Conservation (phyloP, 1,139 yeast genomes). For the Saccharomycopsis hybrid region DNA sequence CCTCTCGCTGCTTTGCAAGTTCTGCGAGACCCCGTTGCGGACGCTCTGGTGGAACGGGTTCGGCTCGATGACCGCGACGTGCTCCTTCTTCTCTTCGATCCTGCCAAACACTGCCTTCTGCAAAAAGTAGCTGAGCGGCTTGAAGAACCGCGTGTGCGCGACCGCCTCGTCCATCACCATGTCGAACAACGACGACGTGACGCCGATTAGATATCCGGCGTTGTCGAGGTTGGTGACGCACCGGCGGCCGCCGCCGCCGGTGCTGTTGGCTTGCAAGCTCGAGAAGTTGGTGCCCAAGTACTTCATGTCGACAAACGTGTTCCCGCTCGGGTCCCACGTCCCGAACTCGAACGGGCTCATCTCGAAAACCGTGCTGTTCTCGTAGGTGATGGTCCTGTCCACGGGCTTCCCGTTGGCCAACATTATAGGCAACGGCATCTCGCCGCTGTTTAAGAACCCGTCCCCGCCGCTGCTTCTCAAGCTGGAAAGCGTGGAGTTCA, state of each 20-base stretch:
- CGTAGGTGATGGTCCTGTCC: conserved; percentile 30
- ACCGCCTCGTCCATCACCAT: conserved; percentile 11
- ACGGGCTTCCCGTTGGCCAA: conserved; percentile 44
- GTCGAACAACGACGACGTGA: conserved; percentile 67
- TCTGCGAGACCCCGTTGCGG: not conserved
- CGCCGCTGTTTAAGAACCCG: conserved; percentile 28
- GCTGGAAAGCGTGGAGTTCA: conserved; percentile 11
- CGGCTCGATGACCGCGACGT: conserved; percentile 56
- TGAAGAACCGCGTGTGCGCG: conserved; percentile 5
- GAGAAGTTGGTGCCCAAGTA: conserved; percentile 63
- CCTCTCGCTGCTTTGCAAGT: conserved; percentile 30
- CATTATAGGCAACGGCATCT: conserved; percentile 63
- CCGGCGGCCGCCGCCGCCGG: conserved; percentile 22
- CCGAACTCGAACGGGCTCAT: conserved; percentile 42
- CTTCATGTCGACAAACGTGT: conserved; percentile 42
- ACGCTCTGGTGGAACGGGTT: conserved; percentile 58
- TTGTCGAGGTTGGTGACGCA: conserved; percentile 72
- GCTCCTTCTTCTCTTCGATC: conserved; percentile 5
- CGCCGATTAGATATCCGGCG: conserved; percentile 67
- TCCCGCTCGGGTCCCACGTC: conserved; percentile 42
- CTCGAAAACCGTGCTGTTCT: conserved; percentile 41
- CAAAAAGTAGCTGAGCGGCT: conserved; percentile 6
- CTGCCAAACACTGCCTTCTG: conserved; percentile 1
- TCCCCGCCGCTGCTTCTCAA: conserved; percentile 1
- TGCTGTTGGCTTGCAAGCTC: conserved; percentile 26